Evolutionary conservation across 306 rosid genomes (phyloP).

Genomic region (Acacia acuminata): DNA sequence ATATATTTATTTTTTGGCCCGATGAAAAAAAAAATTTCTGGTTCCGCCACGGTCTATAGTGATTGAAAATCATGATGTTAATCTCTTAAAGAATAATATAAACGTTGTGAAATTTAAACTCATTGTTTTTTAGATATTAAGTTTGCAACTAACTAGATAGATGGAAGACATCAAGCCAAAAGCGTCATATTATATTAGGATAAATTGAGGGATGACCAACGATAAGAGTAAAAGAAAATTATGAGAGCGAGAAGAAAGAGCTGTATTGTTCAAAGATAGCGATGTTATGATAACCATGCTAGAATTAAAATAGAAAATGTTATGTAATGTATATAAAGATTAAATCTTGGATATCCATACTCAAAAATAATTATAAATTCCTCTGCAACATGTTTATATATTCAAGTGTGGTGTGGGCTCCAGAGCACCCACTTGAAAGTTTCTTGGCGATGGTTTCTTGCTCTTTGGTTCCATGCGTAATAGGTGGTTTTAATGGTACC

Average conservation of each 20-base stretch:
- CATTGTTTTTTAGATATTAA: not conserved
- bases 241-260: not conserved
- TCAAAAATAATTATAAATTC: not conserved
- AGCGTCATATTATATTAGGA: not conserved
- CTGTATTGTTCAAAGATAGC: not conserved
- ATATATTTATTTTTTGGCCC: too few relatives aligned
- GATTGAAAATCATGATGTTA: not conserved
- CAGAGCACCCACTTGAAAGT: not conserved
- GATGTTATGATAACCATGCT: not conserved
- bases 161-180: not conserved
- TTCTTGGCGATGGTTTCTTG: slow-evolving; percentile 5
- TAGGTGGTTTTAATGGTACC: slow-evolving; percentile 22
- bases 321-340: not conserved
- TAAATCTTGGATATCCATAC: not conserved
- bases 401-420: not conserved
- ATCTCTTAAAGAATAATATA: not conserved
- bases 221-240: not conserved
- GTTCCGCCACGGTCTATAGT: not conserved
- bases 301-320: not conserved
- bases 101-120: not conserved
- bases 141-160: not conserved
- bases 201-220: not conserved
- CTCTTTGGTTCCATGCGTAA: not conserved
- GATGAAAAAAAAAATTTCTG: too few relatives aligned
- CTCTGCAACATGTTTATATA: not conserved